A percentile compares a stretch with the other conserved stretches of the same genome.
These are phyloP conservation scores for Neurospora sp. DNA, from an alignment of 495 filamentous ascomycete genomes.

Conservation along the genomic window DNA sequence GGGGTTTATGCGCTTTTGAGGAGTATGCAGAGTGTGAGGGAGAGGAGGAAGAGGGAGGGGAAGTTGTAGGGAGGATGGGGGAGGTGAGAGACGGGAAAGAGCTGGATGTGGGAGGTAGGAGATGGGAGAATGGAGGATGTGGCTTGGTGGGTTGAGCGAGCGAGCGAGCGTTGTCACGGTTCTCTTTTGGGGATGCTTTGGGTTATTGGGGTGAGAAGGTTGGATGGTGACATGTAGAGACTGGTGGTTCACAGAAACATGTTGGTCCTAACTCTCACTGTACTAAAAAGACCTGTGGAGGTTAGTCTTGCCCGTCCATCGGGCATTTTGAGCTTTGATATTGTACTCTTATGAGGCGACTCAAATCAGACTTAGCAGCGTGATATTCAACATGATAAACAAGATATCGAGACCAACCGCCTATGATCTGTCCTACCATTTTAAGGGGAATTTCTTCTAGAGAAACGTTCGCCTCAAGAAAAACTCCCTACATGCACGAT, in stretches of 20 bases:
- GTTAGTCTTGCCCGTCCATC: background rate
- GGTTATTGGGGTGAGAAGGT: background rate
- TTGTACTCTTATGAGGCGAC: background rate
- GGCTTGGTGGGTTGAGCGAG: background rate
- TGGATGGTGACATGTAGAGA: background rate
- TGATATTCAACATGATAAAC: background rate
- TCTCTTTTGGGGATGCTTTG: background rate
- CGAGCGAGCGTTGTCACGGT: background rate
- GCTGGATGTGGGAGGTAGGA: background rate
- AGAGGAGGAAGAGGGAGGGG: slow-evolving; percentile 20
- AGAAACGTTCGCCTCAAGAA: background rate
- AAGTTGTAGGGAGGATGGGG: slow-evolving; percentile 13
- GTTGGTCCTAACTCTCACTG: background rate
- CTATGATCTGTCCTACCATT: background rate
- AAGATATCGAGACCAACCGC: background rate
- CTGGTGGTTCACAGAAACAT: background rate
- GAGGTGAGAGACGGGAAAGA: background rate
- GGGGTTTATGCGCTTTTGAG: slow-evolving; percentile 40
- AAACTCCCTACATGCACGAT: background rate
- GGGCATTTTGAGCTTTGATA: background rate
- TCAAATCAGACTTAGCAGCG: background rate
- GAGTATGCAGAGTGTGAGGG: slow-evolving; percentile 35
- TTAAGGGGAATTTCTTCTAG: background rate
- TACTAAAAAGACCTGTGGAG: background rate
- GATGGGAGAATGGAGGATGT: background rate